These are phyloP conservation scores for Talinum fruticosum DNA, from an alignment of 148 eudicot genomes.

Conservation along the genomic window DNA sequence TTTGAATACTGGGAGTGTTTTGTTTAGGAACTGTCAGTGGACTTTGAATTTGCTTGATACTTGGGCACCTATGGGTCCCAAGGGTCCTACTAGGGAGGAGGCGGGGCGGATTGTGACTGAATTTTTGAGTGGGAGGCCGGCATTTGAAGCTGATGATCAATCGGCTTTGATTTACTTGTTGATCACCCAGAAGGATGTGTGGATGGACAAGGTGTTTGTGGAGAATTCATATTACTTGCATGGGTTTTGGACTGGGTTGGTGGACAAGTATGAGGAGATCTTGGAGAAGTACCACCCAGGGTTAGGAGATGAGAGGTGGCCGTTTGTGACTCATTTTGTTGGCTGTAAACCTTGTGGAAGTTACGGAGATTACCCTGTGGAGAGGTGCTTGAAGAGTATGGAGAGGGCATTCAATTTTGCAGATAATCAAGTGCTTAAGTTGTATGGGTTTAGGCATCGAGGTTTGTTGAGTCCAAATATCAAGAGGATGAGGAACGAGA, in stretches of 20 bases:
- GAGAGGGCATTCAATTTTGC: slow-evolving; percentile 95
- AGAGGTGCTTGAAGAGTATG: slow-evolving; percentile 88
- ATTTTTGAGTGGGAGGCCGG: slow-evolving; percentile 67
- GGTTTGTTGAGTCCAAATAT: slow-evolving; percentile 83
- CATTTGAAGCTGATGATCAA: slow-evolving; percentile 82
- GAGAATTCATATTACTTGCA: slow-evolving; percentile 81
- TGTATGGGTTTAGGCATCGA: slow-evolving; percentile 83
- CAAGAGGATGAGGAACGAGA: slow-evolving; percentile 70
- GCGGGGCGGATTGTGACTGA: slow-evolving; percentile 63
- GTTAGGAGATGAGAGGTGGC: slow-evolving; percentile 90
- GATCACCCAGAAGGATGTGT: slow-evolving; percentile 49
- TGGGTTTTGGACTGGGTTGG: slow-evolving; percentile 84
- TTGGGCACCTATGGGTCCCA: slow-evolving; percentile 92
- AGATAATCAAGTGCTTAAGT: slow-evolving; percentile 76
- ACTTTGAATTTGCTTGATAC: slow-evolving; percentile 72
- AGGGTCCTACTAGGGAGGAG: slow-evolving; percentile 65
- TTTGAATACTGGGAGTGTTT: slow-evolving; percentile 76
- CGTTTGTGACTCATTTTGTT: slow-evolving; percentile 81
- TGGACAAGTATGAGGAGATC: slow-evolving; percentile 79
- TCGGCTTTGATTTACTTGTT: slow-evolving; percentile 73
- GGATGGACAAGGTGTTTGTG: slow-evolving; percentile 72
- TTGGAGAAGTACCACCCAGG: slow-evolving; percentile 71
- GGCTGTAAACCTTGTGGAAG: slow-evolving; percentile 94
- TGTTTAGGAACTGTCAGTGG: slow-evolving; percentile 89
- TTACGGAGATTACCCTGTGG: slow-evolving; percentile 78